Conservation (phyloP, 2,329 filamentous ascomycete genomes). For the Penicillium griseofulvum region DNA sequence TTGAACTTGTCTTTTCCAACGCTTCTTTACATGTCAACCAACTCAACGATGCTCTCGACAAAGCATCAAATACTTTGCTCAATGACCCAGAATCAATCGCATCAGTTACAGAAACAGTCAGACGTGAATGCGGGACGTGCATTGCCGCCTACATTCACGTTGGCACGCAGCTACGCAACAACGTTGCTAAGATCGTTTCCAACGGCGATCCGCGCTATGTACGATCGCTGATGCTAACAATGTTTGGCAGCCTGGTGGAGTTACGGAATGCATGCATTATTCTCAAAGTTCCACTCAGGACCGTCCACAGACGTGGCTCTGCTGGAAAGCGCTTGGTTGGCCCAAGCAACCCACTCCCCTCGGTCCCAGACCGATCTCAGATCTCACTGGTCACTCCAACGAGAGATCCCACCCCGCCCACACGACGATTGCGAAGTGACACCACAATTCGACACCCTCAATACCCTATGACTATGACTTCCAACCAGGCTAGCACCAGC, state of each 20-base stretch:
- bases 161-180: slow-evolving; percentile 49
- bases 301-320: slow-evolving; percentile 26
- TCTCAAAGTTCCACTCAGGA: slow-evolving; percentile 46
- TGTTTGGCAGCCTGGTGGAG: slow-evolving; percentile 59
- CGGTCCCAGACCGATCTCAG: slow-evolving; percentile 28
- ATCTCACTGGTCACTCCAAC: slow-evolving; percentile 45
- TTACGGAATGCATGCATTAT: slow-evolving; percentile 58
- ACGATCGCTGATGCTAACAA: slow-evolving; percentile 57
- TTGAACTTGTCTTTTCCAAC: slow-evolving; percentile 57
- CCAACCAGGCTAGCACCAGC: slow-evolving; percentile 25
- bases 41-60: slow-evolving; percentile 54
- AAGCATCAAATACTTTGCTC: slow-evolving; percentile 48
- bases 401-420: slow-evolving; percentile 44
- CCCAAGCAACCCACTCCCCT: slow-evolving; percentile 27
- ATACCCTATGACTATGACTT: slow-evolving; percentile 31
- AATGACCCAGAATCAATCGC: slow-evolving; percentile 51
- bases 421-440: slow-evolving; percentile 50
- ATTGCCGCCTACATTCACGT: slow-evolving; percentile 52
- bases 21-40: slow-evolving; percentile 57
- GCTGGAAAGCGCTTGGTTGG: slow-evolving; percentile 31
- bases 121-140: slow-evolving; percentile 49
- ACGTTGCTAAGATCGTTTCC: slow-evolving; percentile 52
- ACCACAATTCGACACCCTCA: slow-evolving; percentile 51
- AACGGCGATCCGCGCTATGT: slow-evolving; percentile 57
- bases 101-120: slow-evolving; percentile 42